Evolutionary conservation across 23 red algal genomes (phyloP).

Genomic region (Cyanidioschyzon merolae): DNA sequence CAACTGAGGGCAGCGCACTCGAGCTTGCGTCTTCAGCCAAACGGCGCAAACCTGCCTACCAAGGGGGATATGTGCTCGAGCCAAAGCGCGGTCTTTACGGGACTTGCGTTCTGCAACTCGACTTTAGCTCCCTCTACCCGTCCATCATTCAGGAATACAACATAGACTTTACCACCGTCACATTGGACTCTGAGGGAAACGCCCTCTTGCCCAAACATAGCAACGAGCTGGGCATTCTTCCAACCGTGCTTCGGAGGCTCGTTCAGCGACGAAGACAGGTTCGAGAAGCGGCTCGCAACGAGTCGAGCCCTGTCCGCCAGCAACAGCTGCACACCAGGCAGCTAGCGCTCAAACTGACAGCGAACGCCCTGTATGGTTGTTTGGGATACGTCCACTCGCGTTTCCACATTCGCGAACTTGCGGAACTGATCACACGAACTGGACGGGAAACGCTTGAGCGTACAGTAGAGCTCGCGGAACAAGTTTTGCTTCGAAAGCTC

Average conservation of each 20-base stretch:
- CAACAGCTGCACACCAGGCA: slow-evolving; percentile 66
- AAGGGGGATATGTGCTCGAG: slow-evolving; percentile 85
- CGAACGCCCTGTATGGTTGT: slow-evolving; percentile 94
- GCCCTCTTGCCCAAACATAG: neutral
- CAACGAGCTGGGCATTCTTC: slow-evolving; percentile 38
- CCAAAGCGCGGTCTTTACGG: slow-evolving; percentile 86
- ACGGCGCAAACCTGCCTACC: slow-evolving; percentile 77
- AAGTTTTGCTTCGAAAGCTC: neutral
- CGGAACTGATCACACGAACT: slow-evolving; percentile 73
- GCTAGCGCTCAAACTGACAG: slow-evolving; percentile 90
- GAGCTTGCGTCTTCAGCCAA: neutral
- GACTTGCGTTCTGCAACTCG: slow-evolving; percentile 71
- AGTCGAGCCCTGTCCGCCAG: slow-evolving; percentile 30
- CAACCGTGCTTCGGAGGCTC: slow-evolving; percentile 66
- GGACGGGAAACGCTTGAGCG: slow-evolving; percentile 76
- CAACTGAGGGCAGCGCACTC: neutral
- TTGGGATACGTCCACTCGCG: slow-evolving; percentile 70
- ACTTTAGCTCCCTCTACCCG: slow-evolving; percentile 97
- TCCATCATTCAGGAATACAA: slow-evolving; percentile 99
- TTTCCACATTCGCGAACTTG: slow-evolving; percentile 63
- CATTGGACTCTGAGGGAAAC: slow-evolving; percentile 3
- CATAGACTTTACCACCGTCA: slow-evolving; percentile 87
- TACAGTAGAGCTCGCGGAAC: slow-evolving; percentile 58
- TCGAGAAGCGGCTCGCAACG: slow-evolving; percentile 42
- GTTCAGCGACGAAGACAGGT: slow-evolving; percentile 62